Base-by-base conservation (phyloP, 2,329 filamentous ascomycete species). In the Scortechinia acanthostroma region DNA sequence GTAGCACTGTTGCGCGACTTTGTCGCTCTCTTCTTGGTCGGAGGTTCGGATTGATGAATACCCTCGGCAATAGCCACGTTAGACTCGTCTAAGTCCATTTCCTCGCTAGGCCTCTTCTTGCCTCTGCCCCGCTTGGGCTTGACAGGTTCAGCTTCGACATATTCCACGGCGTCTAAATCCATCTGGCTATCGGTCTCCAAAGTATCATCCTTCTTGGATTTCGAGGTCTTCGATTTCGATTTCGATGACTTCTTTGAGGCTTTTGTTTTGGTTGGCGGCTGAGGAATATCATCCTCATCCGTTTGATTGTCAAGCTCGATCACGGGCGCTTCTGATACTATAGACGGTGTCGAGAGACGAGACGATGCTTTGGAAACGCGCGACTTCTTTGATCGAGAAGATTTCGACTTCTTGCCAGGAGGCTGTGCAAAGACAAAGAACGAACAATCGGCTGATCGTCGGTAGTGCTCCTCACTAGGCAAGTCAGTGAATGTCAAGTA, bases 381-480 rank as follows among this genome's bases (percentile, higher is more conserved):
- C 20, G 35, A 17, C 35, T 40, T 40, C 20, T 40, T 40, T 17
- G 35, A 10, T 19, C 17, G 10, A 6, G 35, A 40, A 17, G 6
- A 13, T 19, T 40, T 40, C 6, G 10, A 6, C 35, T 40, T 40
- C 20, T 40, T 40, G 17, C 6, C 20, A 6, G 35, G 35, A 10
- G 6, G 6, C 17, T 40, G 35, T 19, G 35, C 35, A 40, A 40
- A 40, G 13, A 40, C 35, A 17, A 40, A 40, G 35, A 40, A 40
- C 6, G 35, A 40, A 19, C 35, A 40, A 19, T 40, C 35, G 6
- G 35, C 14, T 6, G 35, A 40, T 40, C 35, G 6, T 10, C 35
- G 35, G 35, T 40, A 40, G 20, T 40, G 35, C 20, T 40, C 35
- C 10, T 40, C 35, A 40, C 35, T 40, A 40, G 17, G 6, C 6